Base-by-base conservation (phyloP, 2,329 filamentous ascomycete species). In the Exserohilum turcica region DNA sequence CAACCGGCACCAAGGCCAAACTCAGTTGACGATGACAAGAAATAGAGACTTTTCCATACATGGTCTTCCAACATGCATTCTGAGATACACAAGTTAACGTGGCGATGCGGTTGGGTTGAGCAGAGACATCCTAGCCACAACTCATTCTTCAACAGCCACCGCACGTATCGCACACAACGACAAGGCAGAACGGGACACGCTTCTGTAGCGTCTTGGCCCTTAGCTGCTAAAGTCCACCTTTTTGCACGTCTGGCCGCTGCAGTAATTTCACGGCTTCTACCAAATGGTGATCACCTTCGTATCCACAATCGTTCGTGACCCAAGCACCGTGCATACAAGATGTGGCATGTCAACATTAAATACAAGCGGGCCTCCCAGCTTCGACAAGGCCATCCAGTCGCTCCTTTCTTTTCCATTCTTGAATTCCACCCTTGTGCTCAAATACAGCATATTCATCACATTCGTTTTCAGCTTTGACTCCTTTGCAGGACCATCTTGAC, bases 151-250 rank as follows among this genome's bases (percentile, higher is more conserved):
- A 36, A 18, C 29, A 35, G 38, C 44, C 36, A 47, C 42, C 28
- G 33, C 42, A 32, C 48, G 46, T 46, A 31, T 52, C 45, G 9
- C 36, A 36, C 28, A 16, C 21, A 33, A 44, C 6, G 16, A 43
- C n/a, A 19, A 31, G 35, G 40, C 46, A 40, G 37, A 33, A 18
- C 43, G 48, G 48, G 47, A 50, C 39, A 44, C 15, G 44, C 50
- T 52, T 53, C 33, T 37, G 42, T 39, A 40, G 45, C 33, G 52
- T 43, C 56, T 56, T 53, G 45, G 56, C 52, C 18, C n/a, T 37
- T 3, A 6, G 32, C 18, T 13, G 12, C 19, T 18, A 21, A 13
- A 31, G 28, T 43, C 50, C 43, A 52, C 32, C 42, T 18, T 12
- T 28, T 19, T 28, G 39, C 35, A 39, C 36, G 44, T 39, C 19